A percentile compares a stretch with the other conserved stretches of the same genome.
Conservation (phyloP, 371 early-diverging fungal genomes). For the Paraphysoderma sedebokerense region DNA sequence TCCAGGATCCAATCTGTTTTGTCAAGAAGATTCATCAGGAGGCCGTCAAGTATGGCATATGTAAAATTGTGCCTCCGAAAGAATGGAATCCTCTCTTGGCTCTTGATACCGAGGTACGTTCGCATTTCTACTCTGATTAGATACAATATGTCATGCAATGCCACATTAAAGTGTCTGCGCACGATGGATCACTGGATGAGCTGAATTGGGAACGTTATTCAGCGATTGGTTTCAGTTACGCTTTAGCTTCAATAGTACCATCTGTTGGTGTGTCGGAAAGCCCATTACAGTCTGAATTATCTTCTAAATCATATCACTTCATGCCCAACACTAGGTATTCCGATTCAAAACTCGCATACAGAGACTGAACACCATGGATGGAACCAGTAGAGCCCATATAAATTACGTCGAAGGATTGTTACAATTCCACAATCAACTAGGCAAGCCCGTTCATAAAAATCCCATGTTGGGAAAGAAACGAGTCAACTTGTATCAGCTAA, state of each 20-base stretch:
- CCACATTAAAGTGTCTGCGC: too few relatives aligned
- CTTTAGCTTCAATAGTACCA: too few relatives aligned
- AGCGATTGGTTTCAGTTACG: too few relatives aligned
- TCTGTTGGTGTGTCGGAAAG: neutral
- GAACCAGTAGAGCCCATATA: constrained; percentile 63
- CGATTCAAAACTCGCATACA: constrained; percentile 77
- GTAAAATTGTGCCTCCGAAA: constrained; percentile 82
- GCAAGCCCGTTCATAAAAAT: constrained; percentile 47
- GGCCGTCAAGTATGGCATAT: constrained; percentile 69
- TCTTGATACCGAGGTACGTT: constrained; percentile 60
- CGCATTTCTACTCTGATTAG: neutral
- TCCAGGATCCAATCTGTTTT: constrained; percentile 61
- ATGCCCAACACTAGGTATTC: constrained; percentile 41
- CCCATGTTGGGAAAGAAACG: constrained; percentile 69
- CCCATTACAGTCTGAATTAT: neutral
- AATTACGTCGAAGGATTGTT: constrained; percentile 81
- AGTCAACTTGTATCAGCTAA: constrained; percentile 65
- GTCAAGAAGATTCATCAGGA: constrained; percentile 60
- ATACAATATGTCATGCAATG: too few relatives aligned
- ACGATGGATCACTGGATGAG: too few relatives aligned
- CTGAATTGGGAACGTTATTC: too few relatives aligned
- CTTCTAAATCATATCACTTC: neutral
- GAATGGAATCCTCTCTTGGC: constrained; percentile 69
- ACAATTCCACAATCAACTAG: constrained; percentile 66
- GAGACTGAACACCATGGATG: constrained; percentile 79